These are phyloP conservation scores for Rhodotorula sp. DNA, from an alignment of 1,284 basidiomycete genomes.

Conservation along the genomic window DNA sequence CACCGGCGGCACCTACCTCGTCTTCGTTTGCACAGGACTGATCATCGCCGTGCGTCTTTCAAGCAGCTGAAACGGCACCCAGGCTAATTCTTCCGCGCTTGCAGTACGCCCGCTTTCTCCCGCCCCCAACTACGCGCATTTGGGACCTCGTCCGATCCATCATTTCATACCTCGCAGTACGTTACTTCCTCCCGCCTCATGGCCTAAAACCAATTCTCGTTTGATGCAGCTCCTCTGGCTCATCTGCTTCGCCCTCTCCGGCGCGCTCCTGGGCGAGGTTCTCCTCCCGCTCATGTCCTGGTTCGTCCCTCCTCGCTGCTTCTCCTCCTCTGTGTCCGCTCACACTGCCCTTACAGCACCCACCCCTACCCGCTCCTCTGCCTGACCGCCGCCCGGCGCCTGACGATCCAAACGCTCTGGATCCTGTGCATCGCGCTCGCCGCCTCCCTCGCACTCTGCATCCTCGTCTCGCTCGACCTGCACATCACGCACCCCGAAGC, in stretches of 20 bases:
- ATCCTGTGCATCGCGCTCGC: constrained; percentile 7
- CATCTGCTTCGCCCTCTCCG: not conserved
- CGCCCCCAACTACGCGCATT: not conserved
- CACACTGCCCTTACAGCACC: not conserved
- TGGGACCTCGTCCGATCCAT: not conserved
- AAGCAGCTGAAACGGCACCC: too few species aligned
- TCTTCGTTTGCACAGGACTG: not conserved
- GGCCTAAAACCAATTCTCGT: rapidly evolving
- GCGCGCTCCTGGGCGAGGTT: not conserved
- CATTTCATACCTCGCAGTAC: not conserved
- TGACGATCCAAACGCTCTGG: not conserved
- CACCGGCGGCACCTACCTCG: not conserved
- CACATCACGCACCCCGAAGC: not conserved
- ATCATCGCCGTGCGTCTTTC: not conserved
- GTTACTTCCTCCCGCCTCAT: too few species aligned
- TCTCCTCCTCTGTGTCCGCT: not conserved
- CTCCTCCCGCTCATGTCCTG: not conserved
- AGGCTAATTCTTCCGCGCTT: not conserved
- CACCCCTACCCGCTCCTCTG: too few species aligned
- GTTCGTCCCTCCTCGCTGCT: not conserved
- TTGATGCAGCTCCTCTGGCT: not conserved
- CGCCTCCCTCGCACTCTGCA: not conserved
- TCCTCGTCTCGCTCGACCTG: constrained; percentile 9
- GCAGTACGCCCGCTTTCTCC: constrained; percentile 5
- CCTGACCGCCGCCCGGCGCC: not conserved